Evolutionary conservation across 1,284 basidiomycete species (phyloP).

Genomic region (Lentinula novae-zelandiae): DNA sequence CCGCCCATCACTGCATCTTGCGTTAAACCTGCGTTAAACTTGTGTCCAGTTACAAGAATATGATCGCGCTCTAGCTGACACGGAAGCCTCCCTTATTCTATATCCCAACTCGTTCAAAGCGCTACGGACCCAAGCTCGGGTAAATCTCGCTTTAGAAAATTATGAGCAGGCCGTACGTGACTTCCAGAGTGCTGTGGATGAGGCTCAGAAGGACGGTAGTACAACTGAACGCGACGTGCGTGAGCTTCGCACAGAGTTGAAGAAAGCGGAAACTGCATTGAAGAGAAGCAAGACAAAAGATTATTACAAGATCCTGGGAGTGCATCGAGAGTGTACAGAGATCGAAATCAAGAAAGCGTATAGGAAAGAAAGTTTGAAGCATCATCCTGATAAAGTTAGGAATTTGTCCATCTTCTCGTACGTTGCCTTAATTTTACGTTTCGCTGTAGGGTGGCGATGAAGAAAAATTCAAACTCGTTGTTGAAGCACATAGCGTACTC

Average conservation of each 20-base stretch:
- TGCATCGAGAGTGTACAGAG: slow-evolving; percentile 58
- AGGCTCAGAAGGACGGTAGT: slow-evolving; percentile 55
- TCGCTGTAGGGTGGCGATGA: slow-evolving; percentile 65
- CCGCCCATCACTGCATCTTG: neutral
- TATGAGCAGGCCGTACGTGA: slow-evolving; percentile 73
- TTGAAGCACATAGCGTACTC: slow-evolving; percentile 72
- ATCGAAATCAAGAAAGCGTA: slow-evolving; percentile 80
- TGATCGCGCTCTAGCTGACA: slow-evolving; percentile 36
- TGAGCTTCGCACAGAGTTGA: slow-evolving; percentile 61
- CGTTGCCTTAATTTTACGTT: neutral
- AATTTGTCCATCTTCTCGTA: neutral
- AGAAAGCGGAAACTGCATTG: slow-evolving; percentile 72
- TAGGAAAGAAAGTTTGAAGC: slow-evolving; percentile 70
- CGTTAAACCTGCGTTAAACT: neutral
- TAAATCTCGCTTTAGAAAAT: slow-evolving; percentile 70
- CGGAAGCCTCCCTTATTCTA: slow-evolving; percentile 29
- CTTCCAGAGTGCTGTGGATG: slow-evolving; percentile 75
- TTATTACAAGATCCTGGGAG: slow-evolving; percentile 74
- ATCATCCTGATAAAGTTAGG: slow-evolving; percentile 80
- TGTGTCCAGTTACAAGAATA: slow-evolving; percentile 52
- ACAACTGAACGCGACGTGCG: slow-evolving; percentile 55
- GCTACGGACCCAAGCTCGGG: slow-evolving; percentile 79
- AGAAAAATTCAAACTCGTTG: slow-evolving; percentile 83
- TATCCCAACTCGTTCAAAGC: slow-evolving; percentile 77
- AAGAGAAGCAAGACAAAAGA: slow-evolving; percentile 86